phyloP scores from a whole-genome alignment of 2,329 filamentous ascomycete species.

The Pezicula radicicola region DNA sequence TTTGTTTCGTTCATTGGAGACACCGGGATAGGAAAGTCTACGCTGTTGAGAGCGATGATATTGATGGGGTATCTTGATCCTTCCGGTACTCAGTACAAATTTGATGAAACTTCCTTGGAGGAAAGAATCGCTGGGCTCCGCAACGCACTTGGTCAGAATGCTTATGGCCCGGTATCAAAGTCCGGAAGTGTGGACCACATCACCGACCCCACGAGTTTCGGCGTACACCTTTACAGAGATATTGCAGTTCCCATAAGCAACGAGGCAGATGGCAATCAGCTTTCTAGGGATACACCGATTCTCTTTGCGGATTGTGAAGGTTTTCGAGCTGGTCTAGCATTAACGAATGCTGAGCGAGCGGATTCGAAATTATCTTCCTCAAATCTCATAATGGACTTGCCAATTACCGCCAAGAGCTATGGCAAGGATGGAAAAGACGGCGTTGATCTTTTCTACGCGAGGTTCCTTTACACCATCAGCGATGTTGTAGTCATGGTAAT shows the following conservation, averaged over 20 bases:
- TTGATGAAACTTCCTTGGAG: background rate
- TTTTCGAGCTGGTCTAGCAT: conserved; percentile 13
- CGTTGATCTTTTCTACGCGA: conserved; percentile 20
- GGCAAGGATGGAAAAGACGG: conserved; percentile 14
- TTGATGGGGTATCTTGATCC: conserved; percentile 11
- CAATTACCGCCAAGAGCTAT: conserved; percentile 8
- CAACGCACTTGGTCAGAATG: conserved; percentile 2
- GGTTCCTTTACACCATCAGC: conserved; percentile 20
- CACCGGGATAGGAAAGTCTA: conserved; percentile 19
- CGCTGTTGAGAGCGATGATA: conserved; percentile 18
- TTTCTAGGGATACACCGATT: conserved; percentile 9
- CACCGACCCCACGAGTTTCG: conserved; percentile 16
- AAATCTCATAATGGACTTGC: conserved; percentile 3
- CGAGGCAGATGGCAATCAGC: background rate
- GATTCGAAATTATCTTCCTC: background rate
- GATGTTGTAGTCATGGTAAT: conserved; percentile 22
- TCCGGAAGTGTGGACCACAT: conserved; percentile 8
- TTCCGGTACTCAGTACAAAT: conserved; percentile 2
- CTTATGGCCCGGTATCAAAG: conserved; percentile 11
- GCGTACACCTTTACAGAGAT: conserved; percentile 19
- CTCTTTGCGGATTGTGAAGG: conserved; percentile 21
- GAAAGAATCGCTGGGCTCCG: conserved; percentile 2
- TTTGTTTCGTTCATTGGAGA: conserved; percentile 22
- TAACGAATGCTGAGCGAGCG: conserved; percentile 10
- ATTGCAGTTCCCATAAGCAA: background rate